phyloP scores from a whole-genome alignment of 768 basidiomycete genomes.

The Suillus hirtellus region DNA sequence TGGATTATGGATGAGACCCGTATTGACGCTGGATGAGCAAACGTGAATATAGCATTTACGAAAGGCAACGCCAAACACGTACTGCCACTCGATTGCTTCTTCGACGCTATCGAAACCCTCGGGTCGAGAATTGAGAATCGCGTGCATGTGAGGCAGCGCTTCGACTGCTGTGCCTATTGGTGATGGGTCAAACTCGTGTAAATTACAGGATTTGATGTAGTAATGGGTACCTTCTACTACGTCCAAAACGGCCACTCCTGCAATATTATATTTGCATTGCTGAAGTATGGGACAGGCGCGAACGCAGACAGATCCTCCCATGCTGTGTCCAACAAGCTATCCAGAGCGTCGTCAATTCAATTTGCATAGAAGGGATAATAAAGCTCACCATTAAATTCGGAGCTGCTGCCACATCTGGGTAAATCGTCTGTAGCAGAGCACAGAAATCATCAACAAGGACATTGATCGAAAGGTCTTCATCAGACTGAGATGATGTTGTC shows the following conservation, averaged over 20 bases:
- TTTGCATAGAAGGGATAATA: not conserved
- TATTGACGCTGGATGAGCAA: constrained; percentile 56
- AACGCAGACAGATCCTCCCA: constrained; percentile 91
- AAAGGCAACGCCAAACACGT: constrained; percentile 36
- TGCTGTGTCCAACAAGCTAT: constrained; percentile 91
- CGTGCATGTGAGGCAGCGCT: constrained; percentile 90
- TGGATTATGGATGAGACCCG: constrained; percentile 79
- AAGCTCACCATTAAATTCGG: constrained; percentile 74
- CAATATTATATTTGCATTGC: constrained; percentile 65
- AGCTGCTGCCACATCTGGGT: constrained; percentile 57
- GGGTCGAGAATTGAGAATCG: constrained; percentile 81
- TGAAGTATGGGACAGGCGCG: constrained; percentile 68
- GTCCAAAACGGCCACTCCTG: constrained; percentile 80
- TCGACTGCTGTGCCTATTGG: constrained; percentile 84
- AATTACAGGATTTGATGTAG: not conserved
- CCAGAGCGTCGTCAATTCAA: not conserved
- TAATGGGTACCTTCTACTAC: constrained; percentile 78
- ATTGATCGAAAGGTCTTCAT: constrained; percentile 58
- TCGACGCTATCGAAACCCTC: constrained; percentile 81
- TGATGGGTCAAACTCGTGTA: not conserved
- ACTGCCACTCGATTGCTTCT: constrained; percentile 97
- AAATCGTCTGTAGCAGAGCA: constrained; percentile 67
- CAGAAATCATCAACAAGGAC: constrained; percentile 74
- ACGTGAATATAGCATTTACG: not conserved
- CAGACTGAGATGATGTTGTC: constrained; percentile 25